A percentile compares a stretch with the other conserved stretches of the same genome.
These are phyloP conservation scores for Talaromyces albobiverticillius DNA, from an alignment of 2,329 filamentous ascomycete genomes.

Conservation along the genomic window DNA sequence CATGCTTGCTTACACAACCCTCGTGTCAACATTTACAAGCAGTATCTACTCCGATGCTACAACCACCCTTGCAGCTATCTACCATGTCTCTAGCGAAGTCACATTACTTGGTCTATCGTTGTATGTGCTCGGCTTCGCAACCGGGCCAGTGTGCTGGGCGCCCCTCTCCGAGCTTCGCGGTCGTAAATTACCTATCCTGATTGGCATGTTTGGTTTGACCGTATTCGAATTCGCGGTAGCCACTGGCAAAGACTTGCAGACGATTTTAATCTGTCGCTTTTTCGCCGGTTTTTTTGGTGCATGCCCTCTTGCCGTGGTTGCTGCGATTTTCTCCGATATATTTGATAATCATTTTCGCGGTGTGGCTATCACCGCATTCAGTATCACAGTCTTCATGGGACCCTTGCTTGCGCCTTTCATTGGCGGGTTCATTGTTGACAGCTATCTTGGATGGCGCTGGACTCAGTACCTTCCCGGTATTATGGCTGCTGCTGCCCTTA, in stretches of 20 bases:
- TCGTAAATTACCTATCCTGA: slow-evolving; percentile 46
- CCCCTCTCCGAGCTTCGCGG: slow-evolving; percentile 53
- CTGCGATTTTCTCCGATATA: slow-evolving; percentile 57
- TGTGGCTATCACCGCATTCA: slow-evolving; percentile 49
- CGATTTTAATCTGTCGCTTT: slow-evolving; percentile 52
- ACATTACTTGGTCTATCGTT: slow-evolving; percentile 39
- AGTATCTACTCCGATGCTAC: slow-evolving; percentile 72
- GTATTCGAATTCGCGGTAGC: slow-evolving; percentile 51
- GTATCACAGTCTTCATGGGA: slow-evolving; percentile 52
- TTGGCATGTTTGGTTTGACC: slow-evolving; percentile 51
- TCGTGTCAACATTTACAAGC: slow-evolving; percentile 53
- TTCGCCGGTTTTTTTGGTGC: slow-evolving; percentile 55
- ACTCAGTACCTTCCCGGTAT: slow-evolving; percentile 54
- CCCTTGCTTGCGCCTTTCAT: slow-evolving; percentile 54
- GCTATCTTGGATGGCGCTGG: slow-evolving; percentile 54
- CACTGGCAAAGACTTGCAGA: slow-evolving; percentile 52
- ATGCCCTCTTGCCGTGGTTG: slow-evolving; percentile 53
- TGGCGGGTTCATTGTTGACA: slow-evolving; percentile 54
- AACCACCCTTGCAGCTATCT: slow-evolving; percentile 54
- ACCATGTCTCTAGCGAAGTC: slow-evolving; percentile 51
- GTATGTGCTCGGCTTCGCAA: slow-evolving; percentile 48
- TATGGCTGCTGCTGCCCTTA: slow-evolving; percentile 54
- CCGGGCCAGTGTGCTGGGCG: slow-evolving; percentile 51
- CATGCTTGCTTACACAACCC: slow-evolving; percentile 48
- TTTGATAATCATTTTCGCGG: slow-evolving; percentile 49